A percentile compares a stretch with the other conserved stretches of the same genome.
Conservation (phyloP, 2,329 filamentous ascomycete genomes). For the Clathrospora elynae region DNA sequence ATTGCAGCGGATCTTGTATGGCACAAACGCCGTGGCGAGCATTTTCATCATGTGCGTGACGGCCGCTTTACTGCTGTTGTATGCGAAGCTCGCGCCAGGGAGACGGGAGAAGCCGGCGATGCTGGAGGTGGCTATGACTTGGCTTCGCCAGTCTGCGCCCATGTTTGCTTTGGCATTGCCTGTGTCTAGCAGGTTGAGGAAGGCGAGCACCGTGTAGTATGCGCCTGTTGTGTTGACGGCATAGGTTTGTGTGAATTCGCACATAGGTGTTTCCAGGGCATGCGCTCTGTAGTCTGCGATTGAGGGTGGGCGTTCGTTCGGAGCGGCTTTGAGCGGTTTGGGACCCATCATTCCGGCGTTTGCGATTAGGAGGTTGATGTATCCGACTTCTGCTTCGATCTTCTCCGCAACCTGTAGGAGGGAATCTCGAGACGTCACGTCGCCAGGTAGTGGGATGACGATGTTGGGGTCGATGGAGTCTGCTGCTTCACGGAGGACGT, state of each 20-base stretch:
- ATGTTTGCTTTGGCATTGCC: slow-evolving; percentile 40
- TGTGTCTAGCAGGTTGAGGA: slow-evolving; percentile 51
- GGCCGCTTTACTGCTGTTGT: slow-evolving; percentile 51
- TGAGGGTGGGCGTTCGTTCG: slow-evolving; percentile 14
- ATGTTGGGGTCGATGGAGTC: slow-evolving; percentile 14
- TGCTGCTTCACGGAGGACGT: slow-evolving; percentile 18
- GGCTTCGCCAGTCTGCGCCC: slow-evolving; percentile 17
- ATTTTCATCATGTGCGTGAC: slow-evolving; percentile 57
- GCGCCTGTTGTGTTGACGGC: slow-evolving; percentile 50
- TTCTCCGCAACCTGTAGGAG: slow-evolving; percentile 19
- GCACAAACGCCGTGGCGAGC: slow-evolving; percentile 51
- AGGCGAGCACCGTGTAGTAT: slow-evolving; percentile 51
- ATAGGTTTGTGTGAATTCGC: slow-evolving; percentile 43
- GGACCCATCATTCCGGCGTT: slow-evolving; percentile 34
- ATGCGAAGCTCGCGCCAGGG: slow-evolving; percentile 21
- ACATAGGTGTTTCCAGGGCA: slow-evolving; percentile 24
- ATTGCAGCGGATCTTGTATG: slow-evolving; percentile 56
- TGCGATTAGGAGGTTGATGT: slow-evolving; percentile 31
- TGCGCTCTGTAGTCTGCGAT: slow-evolving; percentile 25
- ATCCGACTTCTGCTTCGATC: slow-evolving; percentile 18
- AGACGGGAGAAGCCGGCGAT: slow-evolving; percentile 13
- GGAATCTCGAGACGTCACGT: slow-evolving; percentile 23
- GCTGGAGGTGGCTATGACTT: slow-evolving; percentile 28
- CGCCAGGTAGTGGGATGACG: slow-evolving; percentile 26
- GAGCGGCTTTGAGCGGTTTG: slow-evolving; percentile 18